Percentiles rank a stretch among this genome's conserved stretches.
Evolutionary conservation across 805 yeast genomes (phyloP).

Genomic region (Saturnispora silvae): DNA sequence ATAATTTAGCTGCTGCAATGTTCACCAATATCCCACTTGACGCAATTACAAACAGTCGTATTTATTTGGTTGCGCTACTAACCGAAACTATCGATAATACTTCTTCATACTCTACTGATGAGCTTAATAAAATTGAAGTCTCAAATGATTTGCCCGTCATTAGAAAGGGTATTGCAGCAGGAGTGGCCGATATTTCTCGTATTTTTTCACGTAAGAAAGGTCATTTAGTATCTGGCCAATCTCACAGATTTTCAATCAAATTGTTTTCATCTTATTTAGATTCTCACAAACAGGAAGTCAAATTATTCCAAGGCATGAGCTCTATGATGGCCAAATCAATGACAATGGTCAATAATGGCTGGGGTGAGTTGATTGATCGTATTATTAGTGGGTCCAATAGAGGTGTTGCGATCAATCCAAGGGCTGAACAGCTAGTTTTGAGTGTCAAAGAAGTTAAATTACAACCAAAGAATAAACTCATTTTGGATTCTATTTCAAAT

Average conservation of each 20-base stretch:
- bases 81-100: conserved; percentile 45
- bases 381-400: conserved; percentile 63
- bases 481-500: conserved; percentile 12
- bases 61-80: conserved; percentile 65
- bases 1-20: conserved; percentile 66
- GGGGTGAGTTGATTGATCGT: conserved; percentile 81
- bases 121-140: conserved; percentile 2
- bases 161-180: conserved; percentile 78
- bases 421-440: conserved; percentile 62
- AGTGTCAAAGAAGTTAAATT: conserved; percentile 61
- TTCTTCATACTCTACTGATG: background rate
- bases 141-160: conserved; percentile 23
- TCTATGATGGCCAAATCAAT: conserved; percentile 28
- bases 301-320: conserved; percentile 24
- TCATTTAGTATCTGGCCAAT: conserved; percentile 45
- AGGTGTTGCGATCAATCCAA: conserved; percentile 73
- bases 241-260: conserved; percentile 62
- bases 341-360: conserved; percentile 49
- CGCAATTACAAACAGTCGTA: conserved; percentile 47
- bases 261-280: conserved; percentile 60
- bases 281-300: conserved; percentile 23
- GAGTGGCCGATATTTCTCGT: conserved; percentile 76
- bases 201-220: conserved; percentile 60
- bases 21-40: conserved; percentile 66
- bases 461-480: conserved; percentile 19